Evolutionary conservation across 2,329 filamentous ascomycete genomes (phyloP), one percentile per base, ranked within the genome.

Genomic region (Ascochyta fabae): DNA sequence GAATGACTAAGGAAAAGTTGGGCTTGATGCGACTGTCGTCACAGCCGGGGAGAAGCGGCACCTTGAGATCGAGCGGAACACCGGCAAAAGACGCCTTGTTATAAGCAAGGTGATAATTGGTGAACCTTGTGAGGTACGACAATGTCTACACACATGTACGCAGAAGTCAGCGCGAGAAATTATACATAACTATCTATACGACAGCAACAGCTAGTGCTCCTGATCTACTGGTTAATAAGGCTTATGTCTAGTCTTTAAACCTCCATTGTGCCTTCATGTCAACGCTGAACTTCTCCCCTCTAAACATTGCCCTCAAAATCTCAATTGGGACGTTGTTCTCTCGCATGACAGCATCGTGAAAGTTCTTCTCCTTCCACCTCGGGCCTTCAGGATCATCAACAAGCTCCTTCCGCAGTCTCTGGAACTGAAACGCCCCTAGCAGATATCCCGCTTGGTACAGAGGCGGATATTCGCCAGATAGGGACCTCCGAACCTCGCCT

Each of bases 381-480:
- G 81, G 72, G 16, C 60, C 57, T 0, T 71, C 71, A 24, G 36
- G 13, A 27, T 41, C 13, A 26, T 48, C 46, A 3, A 86, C 62
- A 1, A 80, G 69, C 68, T 86, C 83, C 12, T 77, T 71, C 2
- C 84, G 72, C 55, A 87, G 64, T 4, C 75, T 71, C 64, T 80
- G 80, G 9, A 87, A 65, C 66, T 87, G 84, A 63, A 87, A 67
- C 0, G 84, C 84, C 0, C 85, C 84, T 1, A 86, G 71, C 79
- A 86, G 82, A 65, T 87, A 87, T 0, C 81, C 84, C 0, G 81
- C 82, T 68, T 87, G 84, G 59, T 87, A 87, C 6, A 87, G 64
- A 1, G 85, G 84, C 1, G 78, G 72, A 66, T 86, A 86, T 15
- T 83, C 79, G 1, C 83, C 84, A 55, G 79, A 80, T 29, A 87